Percentiles rank a stretch among this genome's conserved stretches.
Conservation (phyloP, 345 rosid genomes). For the Gossypium arboreum region DNA sequence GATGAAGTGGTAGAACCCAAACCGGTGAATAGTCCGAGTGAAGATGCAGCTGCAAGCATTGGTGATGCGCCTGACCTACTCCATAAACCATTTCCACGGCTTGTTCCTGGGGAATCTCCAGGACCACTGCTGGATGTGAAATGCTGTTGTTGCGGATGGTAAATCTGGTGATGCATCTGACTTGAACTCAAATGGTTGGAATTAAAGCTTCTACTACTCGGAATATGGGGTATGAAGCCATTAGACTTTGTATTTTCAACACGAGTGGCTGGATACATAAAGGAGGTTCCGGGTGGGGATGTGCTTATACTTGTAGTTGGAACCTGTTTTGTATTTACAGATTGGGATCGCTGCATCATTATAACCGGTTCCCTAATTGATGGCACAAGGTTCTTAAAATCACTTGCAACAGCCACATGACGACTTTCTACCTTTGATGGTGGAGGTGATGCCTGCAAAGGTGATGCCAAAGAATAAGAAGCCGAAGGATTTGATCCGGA, state of each 20-base stretch:
- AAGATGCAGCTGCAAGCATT: slow-evolving; percentile 66
- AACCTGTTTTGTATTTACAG: slow-evolving; percentile 44
- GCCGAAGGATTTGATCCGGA: slow-evolving; percentile 41
- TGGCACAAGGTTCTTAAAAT: slow-evolving; percentile 45
- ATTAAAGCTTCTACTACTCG: slow-evolving; percentile 39
- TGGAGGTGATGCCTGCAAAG: slow-evolving; percentile 45
- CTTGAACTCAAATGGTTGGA: slow-evolving; percentile 39
- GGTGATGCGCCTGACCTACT: slow-evolving; percentile 43
- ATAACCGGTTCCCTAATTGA: slow-evolving; percentile 55
- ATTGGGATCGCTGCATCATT: slow-evolving; percentile 72
- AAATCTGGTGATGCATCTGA: slow-evolving; percentile 55
- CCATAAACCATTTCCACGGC: slow-evolving; percentile 52
- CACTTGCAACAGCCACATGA: slow-evolving; percentile 45
- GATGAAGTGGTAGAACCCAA: slow-evolving; percentile 54
- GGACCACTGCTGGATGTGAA: slow-evolving; percentile 35
- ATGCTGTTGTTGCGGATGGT: slow-evolving; percentile 52
- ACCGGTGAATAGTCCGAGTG: slow-evolving; percentile 74
- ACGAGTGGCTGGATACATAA: slow-evolving; percentile 44
- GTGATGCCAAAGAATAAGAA: slow-evolving; percentile 49
- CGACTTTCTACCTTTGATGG: slow-evolving; percentile 46
- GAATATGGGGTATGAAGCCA: slow-evolving; percentile 44
- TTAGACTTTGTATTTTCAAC: slow-evolving; percentile 54
- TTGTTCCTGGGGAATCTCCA: slow-evolving; percentile 42
- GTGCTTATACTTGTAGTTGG: slow-evolving; percentile 41
- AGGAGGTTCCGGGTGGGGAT: slow-evolving; percentile 47